Conservation (phyloP, 495 filamentous ascomycete species). For the Usnea hakonensis region DNA sequence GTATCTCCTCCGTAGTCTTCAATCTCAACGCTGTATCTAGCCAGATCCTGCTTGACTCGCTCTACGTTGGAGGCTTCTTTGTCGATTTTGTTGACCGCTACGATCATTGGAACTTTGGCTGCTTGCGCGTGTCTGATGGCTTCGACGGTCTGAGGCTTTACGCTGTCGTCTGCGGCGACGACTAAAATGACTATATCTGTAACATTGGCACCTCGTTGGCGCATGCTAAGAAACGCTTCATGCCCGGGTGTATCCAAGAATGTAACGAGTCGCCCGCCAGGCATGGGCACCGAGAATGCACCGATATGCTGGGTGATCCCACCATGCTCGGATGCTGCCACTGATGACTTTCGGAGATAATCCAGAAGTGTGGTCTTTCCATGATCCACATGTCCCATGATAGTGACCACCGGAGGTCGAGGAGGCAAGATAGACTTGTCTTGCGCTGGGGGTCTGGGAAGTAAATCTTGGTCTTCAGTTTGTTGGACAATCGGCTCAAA, state of each 20-base stretch:
- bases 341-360: slow-evolving; percentile 84
- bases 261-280: slow-evolving; percentile 78
- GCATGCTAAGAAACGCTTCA: slow-evolving; percentile 91
- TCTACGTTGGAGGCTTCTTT: slow-evolving; percentile 73
- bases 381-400: slow-evolving; percentile 99
- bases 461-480: slow-evolving; percentile 60
- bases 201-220: slow-evolving; percentile 87
- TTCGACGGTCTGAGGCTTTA: slow-evolving; percentile 95
- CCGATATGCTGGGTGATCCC: slow-evolving; percentile 99
- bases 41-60: slow-evolving; percentile 79
- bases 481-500: slow-evolving; percentile 81
- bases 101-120: slow-evolving; percentile 92
- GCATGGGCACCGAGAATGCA: slow-evolving; percentile 89
- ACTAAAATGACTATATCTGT: slow-evolving; percentile 97
- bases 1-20: slow-evolving; percentile 95
- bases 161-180: slow-evolving; percentile 93
- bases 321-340: slow-evolving; percentile 84
- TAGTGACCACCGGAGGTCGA: slow-evolving; percentile 91
- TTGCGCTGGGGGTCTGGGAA: slow-evolving; percentile 56
- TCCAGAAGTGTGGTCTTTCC: slow-evolving; percentile 97
- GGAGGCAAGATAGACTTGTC: slow-evolving; percentile 62
- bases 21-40: slow-evolving; percentile 76
- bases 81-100: slow-evolving; percentile 97
- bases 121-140: slow-evolving; percentile 87
- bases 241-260: slow-evolving; percentile 98